These are phyloP conservation scores for Dunaliella primolecta DNA, from an alignment of 139 green algal species.

Conservation along the genomic window DNA sequence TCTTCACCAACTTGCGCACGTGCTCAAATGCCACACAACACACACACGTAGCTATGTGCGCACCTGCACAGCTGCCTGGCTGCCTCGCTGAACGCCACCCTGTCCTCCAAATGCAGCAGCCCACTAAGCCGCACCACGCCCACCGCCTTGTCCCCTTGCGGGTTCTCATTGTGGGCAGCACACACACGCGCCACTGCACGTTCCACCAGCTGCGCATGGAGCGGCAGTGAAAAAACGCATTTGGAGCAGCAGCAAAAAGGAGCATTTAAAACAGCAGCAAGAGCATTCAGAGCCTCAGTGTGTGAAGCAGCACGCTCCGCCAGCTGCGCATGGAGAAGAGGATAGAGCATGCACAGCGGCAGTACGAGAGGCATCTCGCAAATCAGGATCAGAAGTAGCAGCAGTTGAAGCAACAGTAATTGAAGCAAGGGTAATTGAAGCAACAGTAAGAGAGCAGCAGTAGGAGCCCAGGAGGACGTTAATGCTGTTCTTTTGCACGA, in stretches of 20 bases:
- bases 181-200: slow-evolving; percentile 37
- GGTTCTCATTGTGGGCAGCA: slow-evolving; percentile 28
- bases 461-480: no score
- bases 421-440: background rate
- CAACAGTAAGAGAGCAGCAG: no score
- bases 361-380: no score
- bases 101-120: slow-evolving; percentile 66
- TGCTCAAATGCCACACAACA: background rate
- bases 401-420: no score
- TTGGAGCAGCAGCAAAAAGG: background rate
- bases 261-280: background rate
- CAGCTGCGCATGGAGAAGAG: slow-evolving; percentile 34
- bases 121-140: slow-evolving; percentile 74
- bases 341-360: background rate
- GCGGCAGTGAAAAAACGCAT: slow-evolving; percentile 11
- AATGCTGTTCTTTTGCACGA: no score
- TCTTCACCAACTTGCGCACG: background rate
- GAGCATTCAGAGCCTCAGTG: no score
- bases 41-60: background rate
- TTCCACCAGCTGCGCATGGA: slow-evolving; percentile 49
- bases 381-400: no score
- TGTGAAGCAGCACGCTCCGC: slow-evolving; percentile 42
- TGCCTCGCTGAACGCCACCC: slow-evolving; percentile 67
- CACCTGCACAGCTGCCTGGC: slow-evolving; percentile 71
- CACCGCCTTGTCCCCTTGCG: slow-evolving; percentile 27